Conservation (phyloP, 2,329 filamentous ascomycete genomes). For the Nothomitra cinnamomea region DNA sequence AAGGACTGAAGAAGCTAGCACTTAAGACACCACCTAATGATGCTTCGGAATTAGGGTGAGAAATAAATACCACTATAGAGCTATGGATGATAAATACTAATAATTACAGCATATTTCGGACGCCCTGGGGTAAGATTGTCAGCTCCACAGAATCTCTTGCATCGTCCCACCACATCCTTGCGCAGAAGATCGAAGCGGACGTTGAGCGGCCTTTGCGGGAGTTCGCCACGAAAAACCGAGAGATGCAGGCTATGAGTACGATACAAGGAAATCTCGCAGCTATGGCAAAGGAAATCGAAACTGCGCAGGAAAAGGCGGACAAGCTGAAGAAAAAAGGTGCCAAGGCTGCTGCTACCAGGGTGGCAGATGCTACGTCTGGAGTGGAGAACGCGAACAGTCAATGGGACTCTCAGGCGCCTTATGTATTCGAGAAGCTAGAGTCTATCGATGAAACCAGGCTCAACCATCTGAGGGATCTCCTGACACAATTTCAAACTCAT, state of each 20-base stretch:
- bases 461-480: slow-evolving; percentile 74
- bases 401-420: slow-evolving; percentile 90
- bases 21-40: slow-evolving; percentile 57
- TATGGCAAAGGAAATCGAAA: slow-evolving; percentile 72
- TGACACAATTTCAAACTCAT: slow-evolving; percentile 87
- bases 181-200: slow-evolving; percentile 69
- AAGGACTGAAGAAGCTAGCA: slow-evolving; percentile 64
- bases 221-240: slow-evolving; percentile 52
- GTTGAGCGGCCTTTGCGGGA: slow-evolving; percentile 69
- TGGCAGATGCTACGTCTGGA: slow-evolving; percentile 54
- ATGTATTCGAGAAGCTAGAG: slow-evolving; percentile 85
- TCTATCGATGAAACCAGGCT: slow-evolving; percentile 75
- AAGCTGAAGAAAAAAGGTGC: slow-evolving; percentile 66
- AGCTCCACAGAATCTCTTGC: slow-evolving; percentile 66
- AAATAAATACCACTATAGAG: not conserved
- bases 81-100: slow-evolving; percentile 7
- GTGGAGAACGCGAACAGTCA: slow-evolving; percentile 66
- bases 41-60: slow-evolving; percentile 66
- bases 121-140: slow-evolving; percentile 79
- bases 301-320: slow-evolving; percentile 68
- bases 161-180: slow-evolving; percentile 64
- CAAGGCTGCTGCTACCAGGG: slow-evolving; percentile 59
- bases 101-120: slow-evolving; percentile 58
- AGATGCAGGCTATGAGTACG: slow-evolving; percentile 64
- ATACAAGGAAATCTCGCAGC: slow-evolving; percentile 65